Evolutionary conservation across 75 land plant genomes (phyloP), one percentile per base, ranked within the genome.

Genomic region (Selaginella moellendorffii): DNA sequence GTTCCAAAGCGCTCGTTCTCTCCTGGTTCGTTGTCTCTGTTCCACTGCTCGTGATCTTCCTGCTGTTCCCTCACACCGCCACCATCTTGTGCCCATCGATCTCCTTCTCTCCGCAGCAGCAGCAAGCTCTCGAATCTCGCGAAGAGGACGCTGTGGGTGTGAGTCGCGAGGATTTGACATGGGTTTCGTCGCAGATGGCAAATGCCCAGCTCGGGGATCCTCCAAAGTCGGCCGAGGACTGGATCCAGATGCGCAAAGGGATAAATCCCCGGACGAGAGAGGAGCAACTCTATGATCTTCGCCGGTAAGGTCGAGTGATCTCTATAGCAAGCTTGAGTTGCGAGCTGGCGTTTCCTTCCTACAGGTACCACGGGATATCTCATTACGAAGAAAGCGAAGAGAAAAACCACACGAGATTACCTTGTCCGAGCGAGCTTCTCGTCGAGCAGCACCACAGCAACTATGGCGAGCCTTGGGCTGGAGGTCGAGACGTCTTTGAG

Each of bases 381-480:
- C 96, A 89, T 46, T 89, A 89, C 52, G 91, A 87, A 61, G 81
- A 62, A 18, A 54, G 69, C 1, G 66, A 58, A 1, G 58, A 28
- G 27, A 63, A 69, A 29, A 82, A 74, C 66, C 77, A 75, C 10
- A 82, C 74, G 0, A 68, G 73, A 0, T 68, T 89, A 2, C 84
- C 76, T 0, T 89, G 96, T 69, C 96, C 96, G 0, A 82, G 78
- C 5, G 96, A 83, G 64, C 71, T 89, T 2, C 84, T 89, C 12
- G 96, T 89, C 30, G 96, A 89, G 69, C 87, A 86, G 71, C 96
- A 89, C 64, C 96, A 89, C 65, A 89, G 96, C 68, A 86, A 89
- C 72, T 89, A 89, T 72, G 96, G 96, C 18, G 96, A 89, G 61
- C 96, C 96, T 0, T 89, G 96, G 96, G 87, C 96, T 0, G 96